Base-by-base conservation (phyloP, 164 flowering plant genomes). In the Akebia trifoliata region DNA sequence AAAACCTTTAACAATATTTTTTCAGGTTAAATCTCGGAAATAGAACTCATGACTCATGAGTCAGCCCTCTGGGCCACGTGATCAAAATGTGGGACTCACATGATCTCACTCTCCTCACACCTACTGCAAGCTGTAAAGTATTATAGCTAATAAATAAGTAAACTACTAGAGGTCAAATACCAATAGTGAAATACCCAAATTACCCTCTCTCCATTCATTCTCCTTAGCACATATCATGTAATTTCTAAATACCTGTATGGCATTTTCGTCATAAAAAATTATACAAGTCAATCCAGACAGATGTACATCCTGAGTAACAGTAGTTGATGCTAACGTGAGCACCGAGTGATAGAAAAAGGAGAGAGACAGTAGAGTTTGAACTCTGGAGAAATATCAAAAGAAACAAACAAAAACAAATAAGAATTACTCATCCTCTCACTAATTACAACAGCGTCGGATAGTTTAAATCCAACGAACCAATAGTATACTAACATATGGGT, bases 1-100 rank as follows among this genome's bases (percentile, higher is more conserved):
- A 34, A 32, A 8, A 1, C 50, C 6, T 22, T 22, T 7, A 51
- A 51, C 4, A 18, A 17, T 32, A 17, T 20, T 17, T 32, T 51
- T 3, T 18, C 4, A 9, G n/a, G 4, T 4, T 21, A 18, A 11
- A 38, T 21, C 26, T 51, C 12, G 42, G 50, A 56, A 34, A 55
- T 55, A 11, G n/a, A n/a, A n/a, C n/a, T 10, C 32, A 30, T 15
- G 10, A 5, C 47, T 39, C n/a, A n/a, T n/a, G n/a, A n/a, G 2
- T 39, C 43, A n/a, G 8, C n/a, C 6, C 47, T n/a, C 17, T 17
- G n/a, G n/a, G n/a, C n/a, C 6, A 5, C 4, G 24, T 12, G 20
- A 37, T 12, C 40, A 37, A 37, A 14, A 37, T 37, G 66, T 62
- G 71, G 70, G 74, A 51, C 70, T 70, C 74, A 66, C 64, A 58